A percentile compares a stretch with the other conserved stretches of the same genome.
Evolutionary conservation across 225 moss, liverwort and hornwort species (phyloP).

Genomic region (Physcomitrium patens): DNA sequence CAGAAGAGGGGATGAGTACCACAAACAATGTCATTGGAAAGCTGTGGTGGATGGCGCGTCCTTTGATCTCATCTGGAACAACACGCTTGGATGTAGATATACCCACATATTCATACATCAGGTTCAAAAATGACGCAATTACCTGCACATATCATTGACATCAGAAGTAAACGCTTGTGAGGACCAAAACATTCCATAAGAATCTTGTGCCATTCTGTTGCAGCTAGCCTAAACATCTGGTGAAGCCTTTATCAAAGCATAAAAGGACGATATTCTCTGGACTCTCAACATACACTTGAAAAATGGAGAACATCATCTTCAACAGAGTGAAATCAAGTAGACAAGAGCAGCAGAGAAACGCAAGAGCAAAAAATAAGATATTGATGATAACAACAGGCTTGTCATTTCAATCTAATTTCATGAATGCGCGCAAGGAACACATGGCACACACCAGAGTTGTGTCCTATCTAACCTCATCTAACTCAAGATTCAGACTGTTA

Average conservation of each 20-base stretch:
- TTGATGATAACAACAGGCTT: background rate
- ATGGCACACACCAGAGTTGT: background rate
- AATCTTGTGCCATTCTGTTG: too few species aligned
- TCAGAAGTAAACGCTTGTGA: slow-evolving; percentile 4
- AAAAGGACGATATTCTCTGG: background rate
- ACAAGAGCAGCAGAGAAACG: background rate
- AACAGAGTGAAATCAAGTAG: background rate
- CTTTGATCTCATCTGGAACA: slow-evolving; percentile 92
- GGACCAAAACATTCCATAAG: background rate
- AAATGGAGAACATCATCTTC: background rate
- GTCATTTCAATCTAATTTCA: background rate
- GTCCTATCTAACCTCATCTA: background rate
- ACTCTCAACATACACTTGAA: background rate
- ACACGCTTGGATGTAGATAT: slow-evolving; percentile 59
- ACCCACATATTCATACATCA: slow-evolving; percentile 89
- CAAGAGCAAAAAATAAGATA: background rate
- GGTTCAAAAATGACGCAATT: slow-evolving; percentile 78
- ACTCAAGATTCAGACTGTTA: background rate
- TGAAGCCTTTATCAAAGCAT: background rate
- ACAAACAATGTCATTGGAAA: slow-evolving; percentile 87
- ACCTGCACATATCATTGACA: slow-evolving; percentile 57
- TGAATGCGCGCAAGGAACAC: background rate
- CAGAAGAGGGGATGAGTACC: slow-evolving; percentile 34
- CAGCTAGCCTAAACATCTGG: background rate
- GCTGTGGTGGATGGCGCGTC: slow-evolving; percentile 81